These are phyloP conservation scores for Taiwanofungus camphoratus DNA, from an alignment of 1,284 basidiomycete species.

Conservation along the genomic window DNA sequence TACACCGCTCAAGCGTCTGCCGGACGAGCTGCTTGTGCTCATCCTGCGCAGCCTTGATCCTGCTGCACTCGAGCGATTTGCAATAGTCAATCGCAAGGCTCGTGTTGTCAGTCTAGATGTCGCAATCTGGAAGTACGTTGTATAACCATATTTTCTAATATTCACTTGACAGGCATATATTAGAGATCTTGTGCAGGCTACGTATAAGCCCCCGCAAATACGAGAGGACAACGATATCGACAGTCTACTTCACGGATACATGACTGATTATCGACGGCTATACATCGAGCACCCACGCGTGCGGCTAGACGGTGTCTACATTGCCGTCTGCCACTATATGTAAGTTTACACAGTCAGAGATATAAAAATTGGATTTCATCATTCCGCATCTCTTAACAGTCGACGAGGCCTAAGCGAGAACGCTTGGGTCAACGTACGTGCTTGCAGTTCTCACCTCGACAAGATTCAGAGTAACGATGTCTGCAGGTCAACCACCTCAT, in stretches of 20 bases:
- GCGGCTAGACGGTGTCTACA: conserved; percentile 84
- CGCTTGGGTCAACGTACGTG: conserved; percentile 75
- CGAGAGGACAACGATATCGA: conserved; percentile 39
- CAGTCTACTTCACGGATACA: conserved; percentile 45
- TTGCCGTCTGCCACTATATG: conserved; percentile 85
- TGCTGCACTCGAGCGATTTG: conserved; percentile 73
- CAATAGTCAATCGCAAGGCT: conserved; percentile 63
- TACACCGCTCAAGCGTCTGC: conserved; percentile 53
- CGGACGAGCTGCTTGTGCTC: conserved; percentile 69
- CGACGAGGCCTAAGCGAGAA: conserved; percentile 77
- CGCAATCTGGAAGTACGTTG: conserved; percentile 70
- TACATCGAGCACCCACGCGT: conserved; percentile 81
- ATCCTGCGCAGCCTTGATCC: conserved; percentile 63
- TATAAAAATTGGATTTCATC: conserved; percentile 2
- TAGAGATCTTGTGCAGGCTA: conserved; percentile 48
- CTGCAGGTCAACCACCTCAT: conserved; percentile 63
- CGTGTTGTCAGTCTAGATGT: conserved; percentile 63
- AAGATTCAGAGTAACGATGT: conserved; percentile 7
- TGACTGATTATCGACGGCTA: conserved; percentile 64
- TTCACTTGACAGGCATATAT: conserved; percentile 10
- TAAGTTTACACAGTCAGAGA: conserved; percentile 38
- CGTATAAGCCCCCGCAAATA: conserved; percentile 74
- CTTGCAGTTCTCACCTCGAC: neutral
- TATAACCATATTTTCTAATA: conserved; percentile 3
- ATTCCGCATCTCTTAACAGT: conserved; percentile 32